Conservation (phyloP, 2,329 filamentous ascomycete genomes). For the Aspergillus vadensis region DNA sequence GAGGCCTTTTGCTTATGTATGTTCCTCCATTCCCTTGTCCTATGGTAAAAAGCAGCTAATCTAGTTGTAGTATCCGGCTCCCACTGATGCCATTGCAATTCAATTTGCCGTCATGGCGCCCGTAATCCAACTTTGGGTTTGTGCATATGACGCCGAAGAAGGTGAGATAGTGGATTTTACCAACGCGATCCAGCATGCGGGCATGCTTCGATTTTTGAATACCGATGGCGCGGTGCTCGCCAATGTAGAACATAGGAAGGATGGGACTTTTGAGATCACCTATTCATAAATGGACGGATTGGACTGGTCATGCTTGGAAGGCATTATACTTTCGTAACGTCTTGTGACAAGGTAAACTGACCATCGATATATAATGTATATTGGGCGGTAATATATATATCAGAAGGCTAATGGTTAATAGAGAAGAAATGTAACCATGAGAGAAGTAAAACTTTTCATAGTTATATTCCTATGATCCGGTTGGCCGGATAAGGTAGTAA, state of each 20-base stretch:
- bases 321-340: no score
- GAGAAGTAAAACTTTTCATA: no score
- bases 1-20: neutral
- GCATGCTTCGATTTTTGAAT: neutral
- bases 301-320: no score
- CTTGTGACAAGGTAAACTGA: no score
- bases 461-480: no score
- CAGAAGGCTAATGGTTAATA: no score
- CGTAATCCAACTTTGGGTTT: neutral
- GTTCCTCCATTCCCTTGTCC: neutral
- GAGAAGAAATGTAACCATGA: no score
- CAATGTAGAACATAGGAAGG: neutral
- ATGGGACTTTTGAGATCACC: neutral
- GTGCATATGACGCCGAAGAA: neutral
- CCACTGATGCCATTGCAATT: neutral
- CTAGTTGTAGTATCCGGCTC: neutral
- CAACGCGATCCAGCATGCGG: neutral
- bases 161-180: neutral
- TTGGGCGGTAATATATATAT: no score
- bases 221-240: neutral
- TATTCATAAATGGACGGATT: neutral
- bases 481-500: no score
- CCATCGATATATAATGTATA: no score
- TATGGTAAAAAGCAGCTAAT: neutral
- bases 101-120: neutral